These are phyloP conservation scores for Vitis riparia DNA, from an alignment of 164 flowering plant genomes.

Conservation along the genomic window DNA sequence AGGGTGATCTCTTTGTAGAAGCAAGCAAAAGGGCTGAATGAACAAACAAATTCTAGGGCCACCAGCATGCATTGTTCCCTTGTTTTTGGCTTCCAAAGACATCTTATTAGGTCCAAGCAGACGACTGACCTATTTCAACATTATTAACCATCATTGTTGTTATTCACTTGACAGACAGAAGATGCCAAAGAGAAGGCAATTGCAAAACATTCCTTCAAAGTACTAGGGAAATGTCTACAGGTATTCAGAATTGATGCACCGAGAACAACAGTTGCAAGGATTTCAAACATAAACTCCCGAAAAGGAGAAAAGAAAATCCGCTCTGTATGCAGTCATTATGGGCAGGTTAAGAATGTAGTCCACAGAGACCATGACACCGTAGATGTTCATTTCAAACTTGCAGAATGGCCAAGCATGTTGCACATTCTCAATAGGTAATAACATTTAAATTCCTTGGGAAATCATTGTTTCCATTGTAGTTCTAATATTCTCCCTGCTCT, in stretches of 20 bases:
- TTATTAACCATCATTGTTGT: not conserved
- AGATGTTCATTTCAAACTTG: slow-evolving; percentile 31
- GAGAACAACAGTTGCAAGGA: slow-evolving; percentile 46
- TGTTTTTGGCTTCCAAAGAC: not conserved
- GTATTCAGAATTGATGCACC: slow-evolving; percentile 44
- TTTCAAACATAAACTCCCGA: slow-evolving; percentile 15
- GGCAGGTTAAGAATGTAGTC: slow-evolving; percentile 3
- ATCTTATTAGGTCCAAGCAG: not conserved
- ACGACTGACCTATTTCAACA: not conserved
- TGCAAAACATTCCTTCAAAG: slow-evolving; percentile 23
- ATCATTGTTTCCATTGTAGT: not conserved
- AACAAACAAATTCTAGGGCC: too few species aligned
- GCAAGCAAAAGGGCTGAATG: too few species aligned
- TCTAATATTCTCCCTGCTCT: not conserved
- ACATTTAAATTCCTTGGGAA: not conserved
- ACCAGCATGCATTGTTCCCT: not conserved
- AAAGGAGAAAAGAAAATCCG: not conserved
- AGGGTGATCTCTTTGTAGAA: too few species aligned
- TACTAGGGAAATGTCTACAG: slow-evolving; percentile 23
- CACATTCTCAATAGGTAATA: slow-evolving; percentile 43
- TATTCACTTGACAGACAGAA: slow-evolving; percentile 33
- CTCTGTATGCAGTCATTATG: slow-evolving; percentile 9
- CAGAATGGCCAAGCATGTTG: slow-evolving; percentile 51
- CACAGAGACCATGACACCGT: slow-evolving; percentile 3
- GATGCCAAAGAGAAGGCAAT: slow-evolving; percentile 51